A percentile compares a stretch with the other conserved stretches of the same genome.
Conservation (phyloP, 257 asterid genomes). For the Nicotiana tabacum region DNA sequence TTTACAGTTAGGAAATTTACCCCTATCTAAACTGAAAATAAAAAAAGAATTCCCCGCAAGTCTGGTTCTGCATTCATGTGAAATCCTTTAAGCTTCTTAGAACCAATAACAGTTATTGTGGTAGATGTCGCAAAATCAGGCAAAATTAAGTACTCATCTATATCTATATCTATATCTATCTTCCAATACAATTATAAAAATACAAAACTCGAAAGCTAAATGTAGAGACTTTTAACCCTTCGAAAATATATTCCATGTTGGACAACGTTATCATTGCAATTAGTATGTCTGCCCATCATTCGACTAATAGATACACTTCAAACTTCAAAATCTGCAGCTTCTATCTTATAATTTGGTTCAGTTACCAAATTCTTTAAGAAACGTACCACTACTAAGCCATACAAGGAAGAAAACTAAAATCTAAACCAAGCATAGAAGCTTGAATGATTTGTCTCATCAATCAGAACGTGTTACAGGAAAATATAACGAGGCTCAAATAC, state of each 20-base stretch:
- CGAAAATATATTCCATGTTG: too few relatives aligned
- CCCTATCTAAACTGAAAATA: neutral
- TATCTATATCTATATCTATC: too few relatives aligned
- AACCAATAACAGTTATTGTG: neutral
- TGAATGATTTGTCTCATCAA: neutral
- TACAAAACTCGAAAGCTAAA: too few relatives aligned
- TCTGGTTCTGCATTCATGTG: neutral
- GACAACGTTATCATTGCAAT: too few relatives aligned
- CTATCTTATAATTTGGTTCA: too few relatives aligned
- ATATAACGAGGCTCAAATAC: neutral
- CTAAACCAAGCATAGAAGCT: neutral
- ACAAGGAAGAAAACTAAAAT: neutral
- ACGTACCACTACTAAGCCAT: neutral
- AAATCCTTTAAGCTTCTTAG: neutral
- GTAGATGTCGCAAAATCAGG: neutral
- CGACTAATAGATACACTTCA: too few relatives aligned
- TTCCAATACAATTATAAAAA: too few relatives aligned
- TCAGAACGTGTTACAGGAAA: neutral
- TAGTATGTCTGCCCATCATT: too few relatives aligned
- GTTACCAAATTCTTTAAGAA: neutral
- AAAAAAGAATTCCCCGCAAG: neutral
- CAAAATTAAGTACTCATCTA: too few relatives aligned
- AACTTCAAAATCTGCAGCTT: too few relatives aligned
- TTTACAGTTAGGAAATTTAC: neutral
- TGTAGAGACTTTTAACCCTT: too few relatives aligned